Conservation (phyloP, 495 filamentous ascomycete species). For the Aspergillus haitiensis region DNA sequence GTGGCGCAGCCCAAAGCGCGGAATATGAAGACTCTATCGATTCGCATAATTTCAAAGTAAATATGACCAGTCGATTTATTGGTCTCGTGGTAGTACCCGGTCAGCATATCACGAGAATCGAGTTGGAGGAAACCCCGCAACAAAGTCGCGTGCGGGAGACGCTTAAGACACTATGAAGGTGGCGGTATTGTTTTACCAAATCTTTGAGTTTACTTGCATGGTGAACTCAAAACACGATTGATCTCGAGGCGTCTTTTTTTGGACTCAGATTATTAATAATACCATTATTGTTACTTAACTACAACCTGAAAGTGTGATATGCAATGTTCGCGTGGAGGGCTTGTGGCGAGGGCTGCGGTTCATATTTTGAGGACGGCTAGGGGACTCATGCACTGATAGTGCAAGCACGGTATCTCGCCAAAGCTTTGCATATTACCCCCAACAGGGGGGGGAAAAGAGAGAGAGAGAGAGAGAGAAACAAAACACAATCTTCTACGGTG, state of each 20-base stretch:
- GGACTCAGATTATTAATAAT: neutral
- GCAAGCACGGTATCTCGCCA: conserved; percentile 7
- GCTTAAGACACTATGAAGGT: conserved; percentile 22
- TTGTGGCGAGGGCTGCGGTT: conserved; percentile 6
- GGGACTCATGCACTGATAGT: conserved; percentile 2
- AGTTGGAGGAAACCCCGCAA: conserved; percentile 66
- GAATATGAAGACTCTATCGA: conserved; percentile 30
- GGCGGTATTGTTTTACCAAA: conserved; percentile 5
- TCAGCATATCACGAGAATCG: conserved; percentile 79
- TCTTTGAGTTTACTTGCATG: conserved; percentile 10
- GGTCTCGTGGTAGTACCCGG: conserved; percentile 91
- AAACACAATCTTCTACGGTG: conserved; percentile 5
- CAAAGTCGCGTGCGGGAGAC: conserved; percentile 30
- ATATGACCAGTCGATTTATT: conserved; percentile 81
- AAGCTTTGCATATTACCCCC: conserved; percentile 5
- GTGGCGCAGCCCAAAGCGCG: conserved; percentile 44
- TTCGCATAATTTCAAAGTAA: conserved; percentile 50
- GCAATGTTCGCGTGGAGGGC: conserved; percentile 18
- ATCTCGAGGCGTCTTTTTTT: conserved; percentile 9
- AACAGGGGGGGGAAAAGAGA: neutral
- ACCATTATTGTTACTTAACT: neutral
- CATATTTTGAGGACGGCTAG: conserved; percentile 3
- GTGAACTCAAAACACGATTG: conserved; percentile 13
- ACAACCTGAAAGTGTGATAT: conserved; percentile 8
- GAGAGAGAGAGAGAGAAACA: no score